Percentiles rank a stretch among this genome's conserved stretches.
These are phyloP conservation scores for Bothia castanella DNA, from an alignment of 1,284 basidiomycete genomes.

Conservation along the genomic window DNA sequence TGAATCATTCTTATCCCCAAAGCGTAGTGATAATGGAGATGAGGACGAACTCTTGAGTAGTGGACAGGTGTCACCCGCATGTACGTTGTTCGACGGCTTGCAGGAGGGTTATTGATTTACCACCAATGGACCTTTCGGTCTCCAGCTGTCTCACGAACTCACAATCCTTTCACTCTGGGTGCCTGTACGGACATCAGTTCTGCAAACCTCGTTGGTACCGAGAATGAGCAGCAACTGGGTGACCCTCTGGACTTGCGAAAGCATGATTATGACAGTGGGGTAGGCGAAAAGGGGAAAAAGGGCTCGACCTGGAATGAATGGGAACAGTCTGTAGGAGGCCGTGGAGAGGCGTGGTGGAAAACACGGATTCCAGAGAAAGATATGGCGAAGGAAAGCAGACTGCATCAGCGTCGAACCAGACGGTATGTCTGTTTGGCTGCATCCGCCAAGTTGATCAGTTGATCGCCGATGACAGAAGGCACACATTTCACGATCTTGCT, in stretches of 20 bases:
- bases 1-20: neutral
- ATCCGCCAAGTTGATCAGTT: constrained; percentile 1
- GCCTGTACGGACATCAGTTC: constrained; percentile 42
- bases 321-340: constrained; percentile 22
- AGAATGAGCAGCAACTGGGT: constrained; percentile 15
- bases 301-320: constrained; percentile 53
- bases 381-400: constrained; percentile 3
- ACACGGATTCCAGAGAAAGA: constrained; percentile 14
- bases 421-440: constrained; percentile 15
- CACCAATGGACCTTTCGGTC: neutral
- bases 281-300: constrained; percentile 27
- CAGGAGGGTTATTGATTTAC: constrained; percentile 10
- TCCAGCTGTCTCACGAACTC: constrained; percentile 37
- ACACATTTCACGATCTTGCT: constrained; percentile 59
- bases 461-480: constrained; percentile 38
- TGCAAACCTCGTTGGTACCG: constrained; percentile 33
- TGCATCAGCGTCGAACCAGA: constrained; percentile 9
- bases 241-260: constrained; percentile 7
- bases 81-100: constrained; percentile 38
- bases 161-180: constrained; percentile 42
- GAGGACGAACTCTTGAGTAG: constrained; percentile 68
- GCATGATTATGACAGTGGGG: constrained; percentile 2
- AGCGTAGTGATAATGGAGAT: constrained; percentile 38
- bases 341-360: constrained; percentile 26
- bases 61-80: constrained; percentile 66